These are phyloP conservation scores for Zoysia pacifica DNA, from an alignment of 176 grass and related monocot species.

Conservation along the genomic window DNA sequence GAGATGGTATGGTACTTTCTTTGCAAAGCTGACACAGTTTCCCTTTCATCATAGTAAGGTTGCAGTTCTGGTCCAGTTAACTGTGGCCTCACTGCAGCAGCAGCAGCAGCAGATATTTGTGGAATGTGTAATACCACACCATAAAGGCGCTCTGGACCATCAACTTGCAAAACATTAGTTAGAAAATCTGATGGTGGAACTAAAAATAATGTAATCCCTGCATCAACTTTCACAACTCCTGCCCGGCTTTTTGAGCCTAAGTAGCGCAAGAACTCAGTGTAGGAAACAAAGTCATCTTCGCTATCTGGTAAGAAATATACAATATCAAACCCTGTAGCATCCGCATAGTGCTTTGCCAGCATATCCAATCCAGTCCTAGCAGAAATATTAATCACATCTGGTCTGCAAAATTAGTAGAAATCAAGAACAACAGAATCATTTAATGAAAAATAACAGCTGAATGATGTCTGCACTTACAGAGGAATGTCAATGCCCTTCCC, in stretches of 20 bases:
- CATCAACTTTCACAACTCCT: slow-evolving; percentile 90
- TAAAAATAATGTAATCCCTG: slow-evolving; percentile 77
- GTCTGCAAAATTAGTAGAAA: slow-evolving; percentile 55
- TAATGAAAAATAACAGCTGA: slow-evolving; percentile 15
- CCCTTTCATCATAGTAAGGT: slow-evolving; percentile 51
- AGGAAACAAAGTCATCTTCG: slow-evolving; percentile 91
- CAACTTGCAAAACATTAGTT: slow-evolving; percentile 72
- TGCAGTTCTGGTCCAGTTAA: slow-evolving; percentile 39
- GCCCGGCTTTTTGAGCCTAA: slow-evolving; percentile 80
- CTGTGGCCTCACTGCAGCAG: slow-evolving; percentile 50
- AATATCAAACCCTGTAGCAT: slow-evolving; percentile 76
- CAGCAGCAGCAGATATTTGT: slow-evolving; percentile 56
- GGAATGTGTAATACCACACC: slow-evolving; percentile 82
- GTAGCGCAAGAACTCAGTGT: slow-evolving; percentile 90
- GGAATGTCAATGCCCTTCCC: slow-evolving; percentile 65
- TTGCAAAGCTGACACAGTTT: slow-evolving; percentile 34
- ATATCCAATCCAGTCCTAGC: slow-evolving; percentile 92
- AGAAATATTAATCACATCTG: slow-evolving; percentile 69
- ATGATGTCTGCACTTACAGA: slow-evolving; percentile 62
- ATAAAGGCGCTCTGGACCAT: slow-evolving; percentile 84
- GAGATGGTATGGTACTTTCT: slow-evolving; percentile 45
- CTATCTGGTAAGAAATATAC: slow-evolving; percentile 86
- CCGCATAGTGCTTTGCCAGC: slow-evolving; percentile 71
- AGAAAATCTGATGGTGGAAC: slow-evolving; percentile 90
- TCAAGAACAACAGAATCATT: slow-evolving; percentile 28